Conservation (phyloP, 1,284 basidiomycete species). For the Puccinia coronata region DNA sequence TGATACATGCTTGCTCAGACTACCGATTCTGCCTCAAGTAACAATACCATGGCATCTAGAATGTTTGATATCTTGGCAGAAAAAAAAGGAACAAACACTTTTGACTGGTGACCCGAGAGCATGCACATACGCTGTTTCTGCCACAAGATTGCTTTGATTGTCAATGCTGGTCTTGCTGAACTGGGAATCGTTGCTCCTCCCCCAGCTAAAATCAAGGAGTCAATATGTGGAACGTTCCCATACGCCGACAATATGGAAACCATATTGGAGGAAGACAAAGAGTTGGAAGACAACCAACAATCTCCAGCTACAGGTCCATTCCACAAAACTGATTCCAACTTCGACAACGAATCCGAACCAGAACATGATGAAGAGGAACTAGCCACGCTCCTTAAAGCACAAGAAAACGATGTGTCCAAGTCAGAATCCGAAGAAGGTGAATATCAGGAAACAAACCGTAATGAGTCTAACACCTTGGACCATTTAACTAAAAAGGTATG, state of each 20-base stretch:
- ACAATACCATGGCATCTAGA: slow-evolving; percentile 18
- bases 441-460: background rate
- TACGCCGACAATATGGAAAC: background rate
- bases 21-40: slow-evolving; percentile 21
- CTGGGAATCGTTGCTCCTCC: slow-evolving; percentile 21
- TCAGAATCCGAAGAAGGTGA: background rate
- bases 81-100: slow-evolving; percentile 10
- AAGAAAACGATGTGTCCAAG: background rate
- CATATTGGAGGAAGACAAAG: slow-evolving; percentile 16
- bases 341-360: background rate
- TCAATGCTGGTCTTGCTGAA: too few relatives aligned
- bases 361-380: background rate
- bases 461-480: slow-evolving; percentile 15
- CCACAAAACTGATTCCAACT: background rate
- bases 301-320: too few relatives aligned
- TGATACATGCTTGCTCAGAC: slow-evolving; percentile 19
- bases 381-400: background rate
- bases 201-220: slow-evolving; percentile 24
- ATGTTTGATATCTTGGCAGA: slow-evolving; percentile 7
- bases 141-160: too few relatives aligned
- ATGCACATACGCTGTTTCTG: slow-evolving; percentile 36
- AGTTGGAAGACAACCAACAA: background rate
- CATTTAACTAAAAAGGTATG: slow-evolving; percentile 14
- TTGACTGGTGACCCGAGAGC: slow-evolving; percentile 8
- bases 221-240: slow-evolving; percentile 2